A percentile compares a stretch with the other conserved stretches of the same genome.
phyloP scores from a whole-genome alignment of 1,139 yeast genomes.

The Suhomyces guaymorum region DNA sequence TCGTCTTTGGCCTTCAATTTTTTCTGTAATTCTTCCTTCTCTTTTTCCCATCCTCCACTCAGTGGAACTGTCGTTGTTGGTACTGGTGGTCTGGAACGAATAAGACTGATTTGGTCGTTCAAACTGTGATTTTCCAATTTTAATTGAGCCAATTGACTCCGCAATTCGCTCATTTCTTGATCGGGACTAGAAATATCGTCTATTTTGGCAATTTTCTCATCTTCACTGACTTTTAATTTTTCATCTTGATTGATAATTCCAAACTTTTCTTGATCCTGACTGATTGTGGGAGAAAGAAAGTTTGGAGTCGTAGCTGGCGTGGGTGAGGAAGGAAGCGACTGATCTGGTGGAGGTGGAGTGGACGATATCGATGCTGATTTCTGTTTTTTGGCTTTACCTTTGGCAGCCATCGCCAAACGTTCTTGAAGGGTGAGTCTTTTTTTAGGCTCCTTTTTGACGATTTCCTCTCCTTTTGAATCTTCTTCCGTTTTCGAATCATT shows the following conservation, averaged over 20 bases:
- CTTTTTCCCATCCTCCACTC: slow-evolving; percentile 4
- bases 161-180: slow-evolving; percentile 4
- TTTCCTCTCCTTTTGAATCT: neutral
- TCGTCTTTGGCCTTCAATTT: slow-evolving; percentile 53
- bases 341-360: slow-evolving; percentile 10
- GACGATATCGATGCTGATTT: slow-evolving; percentile 8
- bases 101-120: slow-evolving; percentile 1
- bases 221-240: too few species aligned
- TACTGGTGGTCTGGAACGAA: slow-evolving; percentile 6
- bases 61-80: neutral
- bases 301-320: slow-evolving; percentile 6
- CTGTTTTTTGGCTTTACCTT: slow-evolving; percentile 35
- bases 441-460: slow-evolving; percentile 16
- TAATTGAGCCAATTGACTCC: slow-evolving; percentile 1
- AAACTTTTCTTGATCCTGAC: slow-evolving; percentile 14
- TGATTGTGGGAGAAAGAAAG: slow-evolving; percentile 5
- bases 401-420: slow-evolving; percentile 78
- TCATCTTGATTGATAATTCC: too few species aligned
- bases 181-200: slow-evolving; percentile 14
- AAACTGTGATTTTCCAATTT: slow-evolving; percentile 5
- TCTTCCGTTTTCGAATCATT: slow-evolving; percentile 1
- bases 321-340: slow-evolving; percentile 11
- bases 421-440: slow-evolving; percentile 74
- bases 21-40: slow-evolving; percentile 14
- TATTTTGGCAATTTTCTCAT: too few species aligned